A percentile compares a stretch with the other conserved stretches of the same genome.
phyloP scores from a whole-genome alignment of 164 flowering plant genomes.

The Stephania yunnanensis region DNA sequence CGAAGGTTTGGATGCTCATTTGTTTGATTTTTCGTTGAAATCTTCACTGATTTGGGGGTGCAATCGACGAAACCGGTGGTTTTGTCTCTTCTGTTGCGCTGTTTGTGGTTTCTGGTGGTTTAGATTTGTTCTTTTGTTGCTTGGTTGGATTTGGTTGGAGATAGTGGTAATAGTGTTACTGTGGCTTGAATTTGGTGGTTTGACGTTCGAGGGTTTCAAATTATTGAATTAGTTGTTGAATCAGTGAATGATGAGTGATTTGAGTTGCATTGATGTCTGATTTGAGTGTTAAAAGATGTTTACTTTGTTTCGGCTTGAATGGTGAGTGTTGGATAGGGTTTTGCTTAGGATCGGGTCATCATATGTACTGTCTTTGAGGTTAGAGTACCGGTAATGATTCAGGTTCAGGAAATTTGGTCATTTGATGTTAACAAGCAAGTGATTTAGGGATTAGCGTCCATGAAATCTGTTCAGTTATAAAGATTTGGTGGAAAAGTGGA shows the following conservation, averaged over 20 bases:
- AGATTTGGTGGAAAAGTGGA: neutral
- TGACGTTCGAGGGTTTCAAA: neutral
- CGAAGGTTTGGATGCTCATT: neutral
- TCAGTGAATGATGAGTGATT: neutral
- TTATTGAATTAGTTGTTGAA: neutral
- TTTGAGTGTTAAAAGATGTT: neutral
- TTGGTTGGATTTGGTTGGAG: neutral
- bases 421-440: neutral
- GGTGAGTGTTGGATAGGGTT: neutral
- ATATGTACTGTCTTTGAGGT: neutral
- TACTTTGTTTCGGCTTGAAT: neutral
- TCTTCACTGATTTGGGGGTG: neutral
- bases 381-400: neutral
- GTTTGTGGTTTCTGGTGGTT: neutral
- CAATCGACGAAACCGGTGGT: neutral
- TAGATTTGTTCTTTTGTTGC: too few relatives aligned
- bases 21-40: slow-evolving; percentile 1
- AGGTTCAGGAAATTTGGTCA: neutral
- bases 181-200: neutral
- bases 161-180: neutral
- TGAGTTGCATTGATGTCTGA: neutral
- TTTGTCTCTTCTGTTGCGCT: neutral
- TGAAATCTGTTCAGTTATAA: neutral
- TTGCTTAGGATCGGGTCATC: neutral
- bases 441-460: neutral